These are phyloP conservation scores for Tetracladium marchalianum DNA, from an alignment of 495 filamentous ascomycete genomes.

Conservation along the genomic window DNA sequence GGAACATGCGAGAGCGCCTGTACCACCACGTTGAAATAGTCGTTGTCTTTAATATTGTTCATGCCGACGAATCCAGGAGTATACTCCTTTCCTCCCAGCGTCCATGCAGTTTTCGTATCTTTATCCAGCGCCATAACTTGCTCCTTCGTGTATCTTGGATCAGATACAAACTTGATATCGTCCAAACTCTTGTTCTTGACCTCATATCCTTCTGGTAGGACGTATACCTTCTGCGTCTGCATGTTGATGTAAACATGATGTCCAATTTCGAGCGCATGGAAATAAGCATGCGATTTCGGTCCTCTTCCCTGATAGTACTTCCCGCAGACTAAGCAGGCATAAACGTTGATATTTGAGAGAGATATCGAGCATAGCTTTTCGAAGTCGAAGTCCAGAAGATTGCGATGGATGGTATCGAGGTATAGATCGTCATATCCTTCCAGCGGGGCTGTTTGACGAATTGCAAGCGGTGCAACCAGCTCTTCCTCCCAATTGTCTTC, in stretches of 20 bases:
- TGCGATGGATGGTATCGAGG: constrained; percentile 91
- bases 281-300: constrained; percentile 91
- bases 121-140: constrained; percentile 76
- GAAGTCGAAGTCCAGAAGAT: constrained; percentile 89
- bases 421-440: constrained; percentile 94
- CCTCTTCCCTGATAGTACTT: constrained; percentile 96
- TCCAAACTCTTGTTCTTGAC: constrained; percentile 91
- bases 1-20: constrained; percentile 85
- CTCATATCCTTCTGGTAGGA: constrained; percentile 95
- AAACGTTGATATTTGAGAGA: constrained; percentile 96
- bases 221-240: constrained; percentile 88
- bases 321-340: constrained; percentile 93
- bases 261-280: constrained; percentile 86
- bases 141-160: constrained; percentile 71
- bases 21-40: constrained; percentile 95
- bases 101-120: constrained; percentile 63
- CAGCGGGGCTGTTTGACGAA: constrained; percentile 62
- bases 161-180: constrained; percentile 97
- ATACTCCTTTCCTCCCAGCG: constrained; percentile 73
- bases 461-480: constrained; percentile 29
- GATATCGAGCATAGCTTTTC: constrained; percentile 95
- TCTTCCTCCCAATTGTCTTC: constrained; percentile 32
- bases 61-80: constrained; percentile 93
- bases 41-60: constrained; percentile 99
- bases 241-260: constrained; percentile 99